A percentile compares a stretch with the other conserved stretches of the same genome.
These are phyloP conservation scores for Neofusicoccum sp. DNA, from an alignment of 2,329 filamentous ascomycete species.

Conservation along the genomic window DNA sequence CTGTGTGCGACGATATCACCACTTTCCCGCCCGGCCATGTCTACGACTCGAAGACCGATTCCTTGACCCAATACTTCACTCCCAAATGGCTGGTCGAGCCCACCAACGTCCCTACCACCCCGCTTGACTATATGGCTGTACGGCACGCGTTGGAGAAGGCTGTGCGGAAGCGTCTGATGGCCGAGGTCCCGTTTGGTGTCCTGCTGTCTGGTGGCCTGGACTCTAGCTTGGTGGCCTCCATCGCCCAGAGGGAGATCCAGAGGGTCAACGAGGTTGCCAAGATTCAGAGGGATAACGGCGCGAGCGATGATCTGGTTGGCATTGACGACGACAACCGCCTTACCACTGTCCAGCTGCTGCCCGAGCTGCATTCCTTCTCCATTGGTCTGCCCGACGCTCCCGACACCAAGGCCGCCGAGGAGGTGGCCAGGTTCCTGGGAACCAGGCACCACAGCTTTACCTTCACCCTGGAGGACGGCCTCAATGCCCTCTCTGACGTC, in stretches of 20 bases:
- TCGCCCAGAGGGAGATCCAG: slow-evolving; percentile 89
- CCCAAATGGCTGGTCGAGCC: slow-evolving; percentile 87
- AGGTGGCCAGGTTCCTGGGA: slow-evolving; percentile 94
- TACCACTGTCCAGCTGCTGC: slow-evolving; percentile 84
- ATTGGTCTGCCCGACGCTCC: slow-evolving; percentile 92
- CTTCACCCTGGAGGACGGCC: slow-evolving; percentile 94
- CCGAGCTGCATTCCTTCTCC: slow-evolving; percentile 97
- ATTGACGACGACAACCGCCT: slow-evolving; percentile 91
- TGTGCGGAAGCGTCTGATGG: slow-evolving; percentile 96
- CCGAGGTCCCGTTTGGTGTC: slow-evolving; percentile 96
- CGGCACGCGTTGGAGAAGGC: slow-evolving; percentile 82
- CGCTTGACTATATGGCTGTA: slow-evolving; percentile 79
- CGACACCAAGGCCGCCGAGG: slow-evolving; percentile 84
- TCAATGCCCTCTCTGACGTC: slow-evolving; percentile 94
- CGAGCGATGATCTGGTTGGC: slow-evolving; percentile 68
- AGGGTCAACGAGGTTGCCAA: slow-evolving; percentile 66
- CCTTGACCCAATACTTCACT: slow-evolving; percentile 83
- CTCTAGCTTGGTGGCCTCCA: slow-evolving; percentile 90
- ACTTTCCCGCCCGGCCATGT: slow-evolving; percentile 93
- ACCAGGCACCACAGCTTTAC: slow-evolving; percentile 98
- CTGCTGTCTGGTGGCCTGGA: slow-evolving; percentile 92
- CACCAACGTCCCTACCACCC: slow-evolving; percentile 70
- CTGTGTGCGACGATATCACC: slow-evolving; percentile 92
- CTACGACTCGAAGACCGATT: slow-evolving; percentile 88
- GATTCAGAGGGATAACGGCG: slow-evolving; percentile 36